Evolutionary conservation across 108 stramenopile genomes (phyloP).

Genomic region (Thalassiosira profunda): DNA sequence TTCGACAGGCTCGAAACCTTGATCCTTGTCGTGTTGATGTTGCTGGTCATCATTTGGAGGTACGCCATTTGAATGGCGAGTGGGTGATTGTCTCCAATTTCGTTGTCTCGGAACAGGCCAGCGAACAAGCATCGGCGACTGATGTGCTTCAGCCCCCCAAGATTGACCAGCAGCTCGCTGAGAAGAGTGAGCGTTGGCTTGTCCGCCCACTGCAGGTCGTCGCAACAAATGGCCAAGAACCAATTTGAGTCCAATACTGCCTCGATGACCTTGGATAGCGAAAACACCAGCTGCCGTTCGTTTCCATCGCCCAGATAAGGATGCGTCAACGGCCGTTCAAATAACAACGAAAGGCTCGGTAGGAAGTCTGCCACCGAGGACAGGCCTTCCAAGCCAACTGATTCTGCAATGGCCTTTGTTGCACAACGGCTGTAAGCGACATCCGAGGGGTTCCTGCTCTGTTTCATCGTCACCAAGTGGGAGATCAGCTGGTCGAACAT

Average conservation of each 20-base stretch:
- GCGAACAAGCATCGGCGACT: slow-evolving; percentile 9
- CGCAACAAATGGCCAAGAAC: neutral
- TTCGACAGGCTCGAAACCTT: slow-evolving; percentile 10
- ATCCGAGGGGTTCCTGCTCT: no score
- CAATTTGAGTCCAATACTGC: neutral
- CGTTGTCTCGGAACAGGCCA: slow-evolving; percentile 19
- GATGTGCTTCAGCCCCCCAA: neutral
- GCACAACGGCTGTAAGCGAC: neutral
- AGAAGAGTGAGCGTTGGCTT: neutral
- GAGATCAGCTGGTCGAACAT: slow-evolving; percentile 2
- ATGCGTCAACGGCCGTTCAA: neutral
- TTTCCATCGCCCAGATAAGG: neutral
- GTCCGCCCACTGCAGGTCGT: slow-evolving; percentile 14
- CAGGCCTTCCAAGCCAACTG: neutral
- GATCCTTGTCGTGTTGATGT: slow-evolving; percentile 1
- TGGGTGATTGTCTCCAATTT: slow-evolving; percentile 8
- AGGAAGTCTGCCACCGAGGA: neutral
- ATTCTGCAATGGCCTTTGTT: neutral
- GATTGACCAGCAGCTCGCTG: neutral
- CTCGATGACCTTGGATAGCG: neutral
- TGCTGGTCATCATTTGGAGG: no score
- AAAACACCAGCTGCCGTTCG: slow-evolving; percentile 4
- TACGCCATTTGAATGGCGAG: neutral
- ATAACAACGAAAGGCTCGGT: neutral
- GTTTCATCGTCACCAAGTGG: neutral